Evolutionary conservation across 2,329 filamentous ascomycete genomes (phyloP), one percentile per base, ranked within the genome.

Genomic region (Ploettnerulaceae sp.): DNA sequence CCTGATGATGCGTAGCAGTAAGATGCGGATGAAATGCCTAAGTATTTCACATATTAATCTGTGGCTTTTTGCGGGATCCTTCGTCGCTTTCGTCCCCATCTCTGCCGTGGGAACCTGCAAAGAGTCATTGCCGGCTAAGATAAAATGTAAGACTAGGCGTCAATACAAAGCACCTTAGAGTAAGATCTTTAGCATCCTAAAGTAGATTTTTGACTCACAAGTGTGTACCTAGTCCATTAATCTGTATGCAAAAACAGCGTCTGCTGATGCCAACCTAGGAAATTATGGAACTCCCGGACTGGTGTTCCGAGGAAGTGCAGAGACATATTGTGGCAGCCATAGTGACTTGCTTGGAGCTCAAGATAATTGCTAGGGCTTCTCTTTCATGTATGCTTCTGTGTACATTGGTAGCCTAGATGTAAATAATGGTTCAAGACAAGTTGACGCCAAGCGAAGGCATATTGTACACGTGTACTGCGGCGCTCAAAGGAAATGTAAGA

Each of bases 91-190:
- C 21, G 28, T 42, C 29, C 21, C n/a, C 9, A 18, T 42, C 26
- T 26, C 29, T 42, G 37, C 38, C 26, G 31, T 17, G 3, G 15
- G 22, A 17, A 31, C 9, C 12, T 24, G 22, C 14, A 17, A 41
- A 12, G 39, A 42, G 39, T 42, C 39, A 42, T 7, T 32, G 20
- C 39, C 28, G 28, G 39, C 20, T 32, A 33, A 33, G 12, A 22
- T 4, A 4, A 12, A 11, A 15, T 21, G 18, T 22, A n/a, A 29
- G 2, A 29, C 28, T 24, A 42, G 39, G 39, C 35, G 12, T 25
- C 20, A 20, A 37, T 25, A n/a, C 5, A 17, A 34, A 20, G 18
- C 9, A 9, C 21, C 5, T 34, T 18, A 12, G n/a, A n/a, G n/a
- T 18, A 18, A 5, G 32, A 20, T 18, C 18, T 33, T 33, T 33